phyloP scores from a whole-genome alignment of 2,329 filamentous ascomycete genomes.

The Cercospora sojina region DNA sequence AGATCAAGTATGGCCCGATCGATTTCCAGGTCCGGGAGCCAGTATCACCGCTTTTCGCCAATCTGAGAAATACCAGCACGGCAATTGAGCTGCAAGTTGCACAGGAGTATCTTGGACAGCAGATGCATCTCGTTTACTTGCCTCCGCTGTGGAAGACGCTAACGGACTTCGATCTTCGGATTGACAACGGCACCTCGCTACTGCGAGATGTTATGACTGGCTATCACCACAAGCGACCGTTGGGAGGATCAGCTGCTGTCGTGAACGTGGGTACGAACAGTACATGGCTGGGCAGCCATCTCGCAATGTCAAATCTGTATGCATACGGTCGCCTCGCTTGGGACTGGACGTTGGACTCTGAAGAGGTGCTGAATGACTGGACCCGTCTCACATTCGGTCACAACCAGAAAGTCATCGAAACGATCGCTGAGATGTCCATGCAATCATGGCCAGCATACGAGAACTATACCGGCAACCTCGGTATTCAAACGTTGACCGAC shows the following conservation, averaged over 20 bases:
- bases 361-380: constrained; percentile 62
- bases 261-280: constrained; percentile 65
- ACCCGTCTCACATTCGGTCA: constrained; percentile 64
- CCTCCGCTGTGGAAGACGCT: constrained; percentile 67
- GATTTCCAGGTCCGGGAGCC: constrained; percentile 73
- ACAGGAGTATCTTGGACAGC: constrained; percentile 71
- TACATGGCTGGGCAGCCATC: constrained; percentile 68
- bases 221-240: constrained; percentile 55
- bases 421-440: constrained; percentile 64
- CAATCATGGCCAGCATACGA: constrained; percentile 70
- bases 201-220: constrained; percentile 63
- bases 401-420: constrained; percentile 56
- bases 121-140: constrained; percentile 67
- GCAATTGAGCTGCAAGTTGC: constrained; percentile 66
- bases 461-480: constrained; percentile 68
- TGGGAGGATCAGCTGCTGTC: constrained; percentile 65
- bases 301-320: constrained; percentile 71
- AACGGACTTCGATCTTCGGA: constrained; percentile 65
- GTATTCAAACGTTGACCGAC: constrained; percentile 67
- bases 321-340: constrained; percentile 67
- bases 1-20: constrained; percentile 73
- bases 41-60: constrained; percentile 62
- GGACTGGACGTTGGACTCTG: constrained; percentile 55
- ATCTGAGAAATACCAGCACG: constrained; percentile 48
- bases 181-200: constrained; percentile 56